Percentiles rank a stretch among this genome's conserved stretches.
Evolutionary conservation across 768 basidiomycete genomes (phyloP).

Genomic region (Amanita brunnescens): DNA sequence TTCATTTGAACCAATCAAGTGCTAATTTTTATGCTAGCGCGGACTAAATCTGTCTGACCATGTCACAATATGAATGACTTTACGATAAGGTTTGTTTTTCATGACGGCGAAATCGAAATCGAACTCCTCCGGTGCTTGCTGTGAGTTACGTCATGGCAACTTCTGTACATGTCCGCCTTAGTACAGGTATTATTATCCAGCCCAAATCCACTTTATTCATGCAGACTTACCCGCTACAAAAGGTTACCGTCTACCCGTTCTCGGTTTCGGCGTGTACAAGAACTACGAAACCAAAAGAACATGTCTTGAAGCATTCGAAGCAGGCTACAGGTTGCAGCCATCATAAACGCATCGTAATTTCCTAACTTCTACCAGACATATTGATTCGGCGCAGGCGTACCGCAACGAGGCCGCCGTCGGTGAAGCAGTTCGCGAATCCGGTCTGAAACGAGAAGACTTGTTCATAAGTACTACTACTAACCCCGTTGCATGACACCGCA

Average conservation of each 20-base stretch:
- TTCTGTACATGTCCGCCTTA: conserved; percentile 6
- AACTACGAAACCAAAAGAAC: conserved; percentile 40
- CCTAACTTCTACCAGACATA: conserved; percentile 29
- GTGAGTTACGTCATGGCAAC: too few species aligned
- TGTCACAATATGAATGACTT: too few species aligned
- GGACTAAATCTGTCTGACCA: too few species aligned
- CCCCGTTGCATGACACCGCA: not conserved
- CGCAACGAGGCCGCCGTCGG: conserved; percentile 45
- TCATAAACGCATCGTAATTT: not conserved
- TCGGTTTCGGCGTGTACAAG: conserved; percentile 57
- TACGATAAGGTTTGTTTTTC: too few species aligned
- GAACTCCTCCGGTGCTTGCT: too few species aligned
- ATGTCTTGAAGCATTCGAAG: conserved; percentile 46
- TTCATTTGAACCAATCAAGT: too few species aligned
- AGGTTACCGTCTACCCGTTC: conserved; percentile 34
- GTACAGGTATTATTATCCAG: not conserved
- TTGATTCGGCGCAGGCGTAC: conserved; percentile 54
- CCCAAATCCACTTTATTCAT: not conserved
- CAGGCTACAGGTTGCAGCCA: conserved; percentile 42
- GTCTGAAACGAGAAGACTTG: conserved; percentile 36
- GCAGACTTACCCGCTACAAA: not conserved
- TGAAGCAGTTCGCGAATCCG: conserved; percentile 38
- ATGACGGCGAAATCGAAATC: too few species aligned
- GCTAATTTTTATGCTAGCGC: too few species aligned
- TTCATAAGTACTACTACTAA: conserved; percentile 53